Conservation (phyloP, 768 basidiomycete genomes). For the Boletus tylopilopsis region DNA sequence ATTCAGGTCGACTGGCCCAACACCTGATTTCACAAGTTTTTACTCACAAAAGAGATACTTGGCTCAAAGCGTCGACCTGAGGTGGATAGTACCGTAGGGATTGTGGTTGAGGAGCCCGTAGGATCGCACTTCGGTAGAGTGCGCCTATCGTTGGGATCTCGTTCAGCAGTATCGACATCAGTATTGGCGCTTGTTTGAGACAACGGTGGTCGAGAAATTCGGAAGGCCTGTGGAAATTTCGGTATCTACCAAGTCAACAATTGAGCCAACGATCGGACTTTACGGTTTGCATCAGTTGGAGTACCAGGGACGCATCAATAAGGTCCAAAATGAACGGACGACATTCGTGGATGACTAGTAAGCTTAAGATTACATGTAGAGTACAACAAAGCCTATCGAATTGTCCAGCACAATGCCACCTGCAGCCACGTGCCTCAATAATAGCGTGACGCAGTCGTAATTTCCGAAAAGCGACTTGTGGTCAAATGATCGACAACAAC, state of each 20-base stretch:
- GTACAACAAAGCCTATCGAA: slow-evolving; percentile 5
- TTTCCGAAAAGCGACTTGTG: slow-evolving; percentile 1
- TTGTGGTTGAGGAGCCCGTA: slow-evolving; percentile 35
- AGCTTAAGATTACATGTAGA: slow-evolving; percentile 16
- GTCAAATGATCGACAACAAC: slow-evolving; percentile 8
- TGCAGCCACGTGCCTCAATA: no score
- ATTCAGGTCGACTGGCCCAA: background rate
- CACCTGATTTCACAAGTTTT: background rate
- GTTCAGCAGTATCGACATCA: slow-evolving; percentile 28
- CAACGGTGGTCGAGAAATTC: no score
- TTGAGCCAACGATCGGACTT: no score
- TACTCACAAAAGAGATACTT: slow-evolving; percentile 67
- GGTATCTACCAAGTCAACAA: no score
- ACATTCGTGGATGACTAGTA: background rate
- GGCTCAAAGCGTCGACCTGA: slow-evolving; percentile 41
- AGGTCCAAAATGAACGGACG: background rate
- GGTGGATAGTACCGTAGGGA: slow-evolving; percentile 29
- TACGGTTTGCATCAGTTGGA: no score
- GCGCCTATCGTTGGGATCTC: slow-evolving; percentile 55
- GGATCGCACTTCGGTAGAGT: slow-evolving; percentile 43
- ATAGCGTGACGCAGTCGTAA: background rate
- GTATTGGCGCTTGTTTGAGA: background rate
- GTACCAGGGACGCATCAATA: background rate
- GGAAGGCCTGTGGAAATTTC: no score
- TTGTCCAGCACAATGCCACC: background rate